Evolutionary conservation across 495 filamentous ascomycete genomes (phyloP), one percentile per base, ranked within the genome.

Genomic region (Penicillium pancosmium): DNA sequence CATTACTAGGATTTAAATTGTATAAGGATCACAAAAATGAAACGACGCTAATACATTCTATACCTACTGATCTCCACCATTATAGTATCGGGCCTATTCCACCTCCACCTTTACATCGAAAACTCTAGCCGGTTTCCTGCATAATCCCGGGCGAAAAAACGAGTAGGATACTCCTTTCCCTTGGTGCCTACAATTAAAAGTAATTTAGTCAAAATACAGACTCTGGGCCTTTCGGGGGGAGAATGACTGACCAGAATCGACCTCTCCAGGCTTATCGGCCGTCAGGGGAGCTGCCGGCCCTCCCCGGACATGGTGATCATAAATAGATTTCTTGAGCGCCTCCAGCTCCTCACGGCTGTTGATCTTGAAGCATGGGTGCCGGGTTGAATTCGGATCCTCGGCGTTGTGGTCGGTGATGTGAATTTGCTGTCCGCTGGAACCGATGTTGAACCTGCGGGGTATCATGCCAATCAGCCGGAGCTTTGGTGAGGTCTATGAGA

Each of bases 91-190:
- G 4, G 5, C 11, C 36, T 13, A n/a, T 38, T 4, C 11, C 36
- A 38, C 11, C 12, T 4, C 11, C 36, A 38, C 11, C 12, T 16
- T 23, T 69, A 88, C 51, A 85, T 56, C 50, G 75, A 84, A 64
- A 87, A 88, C 66, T 88, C 85, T 43, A 88, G 66, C 55, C 79
- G 60, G 66, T 88, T 88, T 8, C 85, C 84, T 6, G 81, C 84
- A 75, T 74, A 87, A 60, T 87, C 85, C 53, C 85, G 73, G 1
- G 84, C 85, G 68, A 88, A 88, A 70, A 87, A 87, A 18, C 84
- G 71, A 31, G 66, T 73, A 1, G 84, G 84, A 63, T 85, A 86
- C 61, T 86, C 85, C 1, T 78, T 80, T 0, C 80, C 84, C 61
- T 82, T 70, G 0, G 70, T 67, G 5, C 84, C 84, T 83, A 50